phyloP scores from a whole-genome alignment of 768 basidiomycete genomes.

The Glaciozyma antarctica region DNA sequence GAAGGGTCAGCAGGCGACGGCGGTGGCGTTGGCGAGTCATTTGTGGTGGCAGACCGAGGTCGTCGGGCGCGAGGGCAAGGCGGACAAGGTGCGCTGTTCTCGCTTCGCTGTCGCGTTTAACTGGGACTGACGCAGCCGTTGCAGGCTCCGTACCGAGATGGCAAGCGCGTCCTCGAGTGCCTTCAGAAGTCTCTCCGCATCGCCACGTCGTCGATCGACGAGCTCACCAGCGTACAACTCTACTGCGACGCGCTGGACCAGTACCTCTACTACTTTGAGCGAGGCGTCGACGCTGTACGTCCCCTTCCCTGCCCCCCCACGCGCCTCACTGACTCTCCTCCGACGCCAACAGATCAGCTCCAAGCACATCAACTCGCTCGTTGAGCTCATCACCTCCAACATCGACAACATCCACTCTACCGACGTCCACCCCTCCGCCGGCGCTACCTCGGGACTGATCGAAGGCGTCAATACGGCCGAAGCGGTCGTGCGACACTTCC shows the following conservation, averaged over 20 bases:
- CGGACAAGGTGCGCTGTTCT: constrained; percentile 43
- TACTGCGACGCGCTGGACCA: constrained; percentile 94
- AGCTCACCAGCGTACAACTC: constrained; percentile 89
- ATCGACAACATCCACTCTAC: constrained; percentile 83
- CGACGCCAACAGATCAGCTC: constrained; percentile 59
- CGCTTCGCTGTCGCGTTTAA: background rate
- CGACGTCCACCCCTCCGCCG: constrained; percentile 74
- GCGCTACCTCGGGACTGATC: constrained; percentile 71
- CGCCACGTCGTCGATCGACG: constrained; percentile 91
- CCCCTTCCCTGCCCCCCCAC: no score
- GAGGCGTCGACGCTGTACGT: constrained; percentile 76
- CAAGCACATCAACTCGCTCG: constrained; percentile 91
- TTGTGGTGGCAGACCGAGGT: constrained; percentile 91
- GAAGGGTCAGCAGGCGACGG: constrained; percentile 94
- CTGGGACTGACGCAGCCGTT: background rate
- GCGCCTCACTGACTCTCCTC: background rate
- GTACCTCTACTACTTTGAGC: constrained; percentile 93
- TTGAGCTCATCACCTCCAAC: constrained; percentile 86
- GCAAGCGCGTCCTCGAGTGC: constrained; percentile 94
- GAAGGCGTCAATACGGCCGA: constrained; percentile 89
- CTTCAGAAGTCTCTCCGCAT: constrained; percentile 92
- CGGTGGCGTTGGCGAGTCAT: constrained; percentile 89
- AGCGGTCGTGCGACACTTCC: constrained; percentile 87
- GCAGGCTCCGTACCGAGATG: constrained; percentile 55
- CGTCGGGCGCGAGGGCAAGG: constrained; percentile 43